A percentile compares a stretch with the other conserved stretches of the same genome.
Conservation (phyloP, 441 rosid genomes). For the Iberis amara region DNA sequence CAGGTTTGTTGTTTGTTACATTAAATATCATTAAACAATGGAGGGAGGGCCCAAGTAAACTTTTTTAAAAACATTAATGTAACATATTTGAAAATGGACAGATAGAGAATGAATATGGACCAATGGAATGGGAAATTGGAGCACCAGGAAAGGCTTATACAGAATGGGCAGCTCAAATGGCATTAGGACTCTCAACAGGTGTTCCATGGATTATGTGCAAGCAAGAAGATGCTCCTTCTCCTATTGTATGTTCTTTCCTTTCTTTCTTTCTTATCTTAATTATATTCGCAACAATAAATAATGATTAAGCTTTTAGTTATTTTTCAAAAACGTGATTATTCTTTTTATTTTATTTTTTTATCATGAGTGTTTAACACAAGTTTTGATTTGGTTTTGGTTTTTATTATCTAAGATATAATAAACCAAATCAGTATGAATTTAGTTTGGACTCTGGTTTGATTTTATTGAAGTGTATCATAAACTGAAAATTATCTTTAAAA, state of each 20-base stretch:
- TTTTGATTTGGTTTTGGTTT: too few relatives aligned
- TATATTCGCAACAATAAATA: background rate
- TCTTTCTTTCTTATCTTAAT: background rate
- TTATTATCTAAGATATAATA: too few relatives aligned
- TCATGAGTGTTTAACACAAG: background rate
- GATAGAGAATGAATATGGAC: slow-evolving; percentile 72
- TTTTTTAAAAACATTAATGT: background rate
- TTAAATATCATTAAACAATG: slow-evolving; percentile 17
- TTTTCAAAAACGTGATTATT: background rate
- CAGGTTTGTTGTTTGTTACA: slow-evolving; percentile 40
- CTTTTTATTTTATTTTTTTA: background rate
- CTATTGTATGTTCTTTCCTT: slow-evolving; percentile 39
- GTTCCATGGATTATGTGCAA: slow-evolving; percentile 86
- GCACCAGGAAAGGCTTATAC: slow-evolving; percentile 54
- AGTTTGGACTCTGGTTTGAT: too few relatives aligned
- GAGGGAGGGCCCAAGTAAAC: background rate
- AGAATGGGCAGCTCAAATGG: slow-evolving; percentile 64
- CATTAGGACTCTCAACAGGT: slow-evolving; percentile 57
- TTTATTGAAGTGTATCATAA: too few relatives aligned
- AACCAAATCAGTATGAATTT: too few relatives aligned
- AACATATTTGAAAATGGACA: slow-evolving; percentile 23
- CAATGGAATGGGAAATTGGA: slow-evolving; percentile 52
- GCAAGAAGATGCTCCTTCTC: slow-evolving; percentile 67
- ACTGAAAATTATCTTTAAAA: too few relatives aligned
- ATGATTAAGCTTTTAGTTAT: background rate